Evolutionary conservation across 176 grass and related monocot genomes (phyloP), one percentile per base, ranked within the genome.

Genomic region (Hsuehochloa calcarea): DNA sequence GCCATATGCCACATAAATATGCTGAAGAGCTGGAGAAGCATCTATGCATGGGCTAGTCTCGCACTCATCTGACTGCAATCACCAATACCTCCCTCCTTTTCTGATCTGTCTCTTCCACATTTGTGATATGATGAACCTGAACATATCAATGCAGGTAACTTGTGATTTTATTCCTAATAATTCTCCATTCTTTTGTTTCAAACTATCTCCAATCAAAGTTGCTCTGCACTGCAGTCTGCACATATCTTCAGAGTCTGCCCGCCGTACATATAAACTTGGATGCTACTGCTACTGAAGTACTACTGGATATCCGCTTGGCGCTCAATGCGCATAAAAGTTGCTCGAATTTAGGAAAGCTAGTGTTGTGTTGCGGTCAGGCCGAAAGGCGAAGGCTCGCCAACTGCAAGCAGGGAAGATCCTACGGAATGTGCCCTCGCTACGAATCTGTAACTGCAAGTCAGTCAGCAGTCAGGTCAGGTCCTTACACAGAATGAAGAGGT

Each of bases 281-380:
- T 56, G 19, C 19, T 56, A 22, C 52, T 8, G 19, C 19, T 8
- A 20, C 19, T 56, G 19, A 56, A 22, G 52, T 20, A 56, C 6
- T 9, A 22, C 6, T 22, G 19, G 52, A 52, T 56, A 56, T 56
- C 52, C 19, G 20, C 52, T 56, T 22, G 29, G 25, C 15, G 45
- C 56, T 63, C 39, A 5, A 9, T 9, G 58, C 58, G 70, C 37
- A 16, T 74, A 76, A 67, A 85, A 85, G 72, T 41, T 58, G 50
- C 10, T 59, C 38, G 83, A 85, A 85, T 85, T 69, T 70, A 16
- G 23, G 43, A 85, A 85, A 58, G 49, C 64, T n/a, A 29, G 25
- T 14, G 58, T 12, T 17, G 14, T 12, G 68, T 80, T 73, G 77
- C 68, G 0, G 44, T 87, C 85, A 55, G 35, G 45, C 6, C 46